These are phyloP conservation scores for Colletotrichum scovillei DNA, from an alignment of 2,329 filamentous ascomycete genomes.

Conservation along the genomic window DNA sequence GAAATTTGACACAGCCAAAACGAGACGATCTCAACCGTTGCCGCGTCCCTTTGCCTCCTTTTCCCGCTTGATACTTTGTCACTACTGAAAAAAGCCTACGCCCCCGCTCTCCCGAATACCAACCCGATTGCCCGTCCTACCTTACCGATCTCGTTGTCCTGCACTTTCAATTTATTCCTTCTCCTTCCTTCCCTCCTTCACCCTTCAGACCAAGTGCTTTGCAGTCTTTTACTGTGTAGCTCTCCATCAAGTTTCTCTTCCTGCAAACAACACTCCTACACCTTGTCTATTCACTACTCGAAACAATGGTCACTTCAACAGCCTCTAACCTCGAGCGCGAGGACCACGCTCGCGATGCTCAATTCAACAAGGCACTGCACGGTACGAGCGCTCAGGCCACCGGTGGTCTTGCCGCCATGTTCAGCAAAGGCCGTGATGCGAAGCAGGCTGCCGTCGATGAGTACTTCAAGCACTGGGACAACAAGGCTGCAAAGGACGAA, in stretches of 20 bases:
- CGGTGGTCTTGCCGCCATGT: conserved; percentile 83
- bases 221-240: background rate
- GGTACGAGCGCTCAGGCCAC: conserved; percentile 74
- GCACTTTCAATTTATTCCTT: background rate
- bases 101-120: background rate
- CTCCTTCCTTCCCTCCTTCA: background rate
- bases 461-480: conserved; percentile 94
- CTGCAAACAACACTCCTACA: background rate
- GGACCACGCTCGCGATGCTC: conserved; percentile 86
- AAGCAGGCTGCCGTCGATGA: conserved; percentile 83
- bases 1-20: conserved; percentile 21
- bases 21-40: background rate
- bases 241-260: background rate
- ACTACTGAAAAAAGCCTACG: background rate
- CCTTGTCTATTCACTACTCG: conserved; percentile 36
- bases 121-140: background rate
- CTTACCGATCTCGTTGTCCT: background rate
- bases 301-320: conserved; percentile 58
- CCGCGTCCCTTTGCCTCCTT: conserved; percentile 6
- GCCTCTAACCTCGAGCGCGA: conserved; percentile 76
- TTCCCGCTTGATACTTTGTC: background rate
- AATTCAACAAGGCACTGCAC: conserved; percentile 91
- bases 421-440: conserved; percentile 78
- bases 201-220: background rate
- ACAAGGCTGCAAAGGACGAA: conserved; percentile 79